These are phyloP conservation scores for Pyricularia grisea DNA, from an alignment of 2,329 filamentous ascomycete genomes.

Conservation along the genomic window DNA sequence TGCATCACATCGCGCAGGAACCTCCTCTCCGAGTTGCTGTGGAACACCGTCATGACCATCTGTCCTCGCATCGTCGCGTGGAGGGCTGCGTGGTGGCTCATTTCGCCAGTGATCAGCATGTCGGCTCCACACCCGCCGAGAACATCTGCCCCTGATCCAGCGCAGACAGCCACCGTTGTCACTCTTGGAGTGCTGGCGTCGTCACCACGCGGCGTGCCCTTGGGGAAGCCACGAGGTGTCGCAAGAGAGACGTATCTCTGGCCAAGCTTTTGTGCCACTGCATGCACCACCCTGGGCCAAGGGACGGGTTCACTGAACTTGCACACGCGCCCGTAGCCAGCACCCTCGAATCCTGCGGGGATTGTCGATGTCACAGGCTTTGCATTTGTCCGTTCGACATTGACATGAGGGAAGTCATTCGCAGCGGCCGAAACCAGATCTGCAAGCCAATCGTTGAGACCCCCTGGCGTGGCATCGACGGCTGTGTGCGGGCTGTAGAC, in stretches of 20 bases:
- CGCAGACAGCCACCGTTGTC: slow-evolving; percentile 72
- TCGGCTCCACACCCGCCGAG: slow-evolving; percentile 65
- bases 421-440: slow-evolving; percentile 53
- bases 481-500: slow-evolving; percentile 96
- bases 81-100: slow-evolving; percentile 87
- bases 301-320: slow-evolving; percentile 27
- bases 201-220: slow-evolving; percentile 10
- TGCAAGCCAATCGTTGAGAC: slow-evolving; percentile 90
- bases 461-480: slow-evolving; percentile 74
- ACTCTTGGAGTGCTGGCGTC: slow-evolving; percentile 33
- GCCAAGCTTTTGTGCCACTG: slow-evolving; percentile 56
- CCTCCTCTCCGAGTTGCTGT: slow-evolving; percentile 84
- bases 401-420: slow-evolving; percentile 4
- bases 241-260: slow-evolving; percentile 36
- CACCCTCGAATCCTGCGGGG: slow-evolving; percentile 32
- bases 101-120: slow-evolving; percentile 81
- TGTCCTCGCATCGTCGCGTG: slow-evolving; percentile 76
- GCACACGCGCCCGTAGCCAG: slow-evolving; percentile 45
- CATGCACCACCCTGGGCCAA: slow-evolving; percentile 34
- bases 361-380: slow-evolving; percentile 31
- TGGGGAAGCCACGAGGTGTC: slow-evolving; percentile 27
- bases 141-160: slow-evolving; percentile 75
- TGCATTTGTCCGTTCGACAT: slow-evolving; percentile 27
- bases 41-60: slow-evolving; percentile 77
- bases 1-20: slow-evolving; percentile 68